These are phyloP conservation scores for Cylindrodendrum hubeiense DNA, from an alignment of 2,329 filamentous ascomycete species.

Conservation along the genomic window DNA sequence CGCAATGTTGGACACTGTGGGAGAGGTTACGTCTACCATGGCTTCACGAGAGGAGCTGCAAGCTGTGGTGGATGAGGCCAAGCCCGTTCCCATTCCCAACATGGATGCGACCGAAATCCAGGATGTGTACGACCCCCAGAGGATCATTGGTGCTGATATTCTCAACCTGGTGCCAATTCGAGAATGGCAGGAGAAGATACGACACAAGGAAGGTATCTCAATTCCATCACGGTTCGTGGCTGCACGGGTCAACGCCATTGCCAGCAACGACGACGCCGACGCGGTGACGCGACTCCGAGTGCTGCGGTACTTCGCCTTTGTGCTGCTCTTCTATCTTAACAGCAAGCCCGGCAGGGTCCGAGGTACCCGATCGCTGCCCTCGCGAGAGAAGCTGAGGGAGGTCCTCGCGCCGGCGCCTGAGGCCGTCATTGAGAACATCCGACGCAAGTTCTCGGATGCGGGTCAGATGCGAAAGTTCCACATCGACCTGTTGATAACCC, in stretches of 20 bases:
- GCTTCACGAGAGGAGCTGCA: constrained; percentile 75
- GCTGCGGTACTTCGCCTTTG: constrained; percentile 70
- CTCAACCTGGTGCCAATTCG: constrained; percentile 76
- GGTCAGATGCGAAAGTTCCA: constrained; percentile 78
- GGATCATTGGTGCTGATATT: constrained; percentile 75
- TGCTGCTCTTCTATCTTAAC: constrained; percentile 65
- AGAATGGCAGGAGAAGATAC: constrained; percentile 79
- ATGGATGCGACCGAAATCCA: constrained; percentile 74
- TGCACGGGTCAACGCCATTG: constrained; percentile 67
- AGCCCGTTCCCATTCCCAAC: constrained; percentile 80
- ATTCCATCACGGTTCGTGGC: constrained; percentile 75
- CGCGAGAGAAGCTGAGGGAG: constrained; percentile 71
- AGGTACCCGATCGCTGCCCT: constrained; percentile 65
- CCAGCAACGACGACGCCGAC: constrained; percentile 65
- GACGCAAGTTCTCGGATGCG: constrained; percentile 75
- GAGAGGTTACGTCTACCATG: constrained; percentile 72
- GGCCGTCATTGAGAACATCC: constrained; percentile 73
- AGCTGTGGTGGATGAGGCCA: constrained; percentile 73
- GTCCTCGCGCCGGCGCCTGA: constrained; percentile 69
- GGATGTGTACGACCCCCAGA: constrained; percentile 78
- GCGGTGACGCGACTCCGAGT: constrained; percentile 67
- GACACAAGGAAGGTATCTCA: constrained; percentile 67
- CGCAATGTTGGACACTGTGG: constrained; percentile 74
- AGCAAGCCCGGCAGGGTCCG: constrained; percentile 61
- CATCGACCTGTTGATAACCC: constrained; percentile 77